phyloP scores from a whole-genome alignment of 2,329 filamentous ascomycete species.

The Botrytis byssoidea region DNA sequence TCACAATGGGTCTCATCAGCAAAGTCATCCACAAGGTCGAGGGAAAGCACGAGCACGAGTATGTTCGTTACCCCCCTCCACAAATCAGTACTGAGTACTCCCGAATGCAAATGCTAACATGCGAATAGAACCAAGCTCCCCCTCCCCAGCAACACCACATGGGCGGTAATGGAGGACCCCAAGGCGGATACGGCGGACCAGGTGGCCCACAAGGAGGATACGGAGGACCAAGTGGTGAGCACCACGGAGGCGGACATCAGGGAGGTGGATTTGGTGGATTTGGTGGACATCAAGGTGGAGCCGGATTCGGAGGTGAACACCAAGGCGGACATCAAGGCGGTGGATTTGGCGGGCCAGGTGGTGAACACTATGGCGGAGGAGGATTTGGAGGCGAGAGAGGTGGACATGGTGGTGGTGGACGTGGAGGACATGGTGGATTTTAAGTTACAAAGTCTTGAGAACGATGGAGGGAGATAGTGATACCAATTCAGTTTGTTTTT shows the following conservation, averaged over 20 bases:
- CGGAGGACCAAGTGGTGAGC: neutral
- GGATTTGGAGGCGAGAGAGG: neutral
- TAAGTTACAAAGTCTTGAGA: neutral
- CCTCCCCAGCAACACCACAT: neutral
- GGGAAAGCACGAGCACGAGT: neutral
- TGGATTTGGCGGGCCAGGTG: neutral
- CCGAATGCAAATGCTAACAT: neutral
- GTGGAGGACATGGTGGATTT: neutral
- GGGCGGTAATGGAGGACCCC: neutral
- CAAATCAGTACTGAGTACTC: neutral
- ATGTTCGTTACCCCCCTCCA: neutral
- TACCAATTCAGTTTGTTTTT: conserved; percentile 2
- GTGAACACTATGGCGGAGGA: neutral
- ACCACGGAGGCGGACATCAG: neutral
- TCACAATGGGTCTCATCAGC: conserved; percentile 7
- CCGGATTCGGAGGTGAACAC: neutral
- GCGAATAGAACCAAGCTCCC: neutral
- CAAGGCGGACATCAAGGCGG: conserved; percentile 1
- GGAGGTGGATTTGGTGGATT: neutral
- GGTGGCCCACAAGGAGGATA: neutral
- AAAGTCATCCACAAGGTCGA: conserved; percentile 14
- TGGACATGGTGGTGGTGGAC: neutral
- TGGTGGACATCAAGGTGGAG: neutral
- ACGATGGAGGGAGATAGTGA: neutral
- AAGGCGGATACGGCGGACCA: neutral